These are phyloP conservation scores for Jimgerdemannia lactiflua DNA, from an alignment of 192 early-diverging fungal species.

Conservation along the genomic window DNA sequence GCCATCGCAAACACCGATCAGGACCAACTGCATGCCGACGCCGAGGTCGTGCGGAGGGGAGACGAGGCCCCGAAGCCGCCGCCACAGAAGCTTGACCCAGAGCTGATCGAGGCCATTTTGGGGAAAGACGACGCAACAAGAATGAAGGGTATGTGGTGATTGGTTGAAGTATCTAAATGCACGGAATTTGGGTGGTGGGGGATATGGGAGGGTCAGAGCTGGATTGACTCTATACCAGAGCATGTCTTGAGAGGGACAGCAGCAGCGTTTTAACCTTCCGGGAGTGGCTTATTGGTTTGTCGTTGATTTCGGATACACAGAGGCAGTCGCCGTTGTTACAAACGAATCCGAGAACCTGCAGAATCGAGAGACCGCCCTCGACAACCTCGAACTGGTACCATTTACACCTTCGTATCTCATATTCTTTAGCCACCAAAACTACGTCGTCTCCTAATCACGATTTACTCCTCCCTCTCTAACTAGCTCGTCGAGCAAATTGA, in stretches of 20 bases:
- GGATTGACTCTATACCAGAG: too few relatives aligned
- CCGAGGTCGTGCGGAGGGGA: conserved; percentile 28
- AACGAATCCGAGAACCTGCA: conserved; percentile 55
- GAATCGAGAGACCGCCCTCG: conserved; percentile 78
- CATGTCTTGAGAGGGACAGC: too few relatives aligned
- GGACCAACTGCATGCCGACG: conserved; percentile 56
- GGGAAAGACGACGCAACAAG: conserved; percentile 86
- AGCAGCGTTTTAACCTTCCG: too few relatives aligned
- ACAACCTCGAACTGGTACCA: conserved; percentile 86
- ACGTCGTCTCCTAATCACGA: background rate
- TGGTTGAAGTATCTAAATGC: background rate
- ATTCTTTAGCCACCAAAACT: background rate
- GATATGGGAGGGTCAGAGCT: too few relatives aligned
- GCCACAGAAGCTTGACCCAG: conserved; percentile 61
- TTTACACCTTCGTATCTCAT: background rate
- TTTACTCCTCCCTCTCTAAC: background rate
- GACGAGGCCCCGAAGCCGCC: conserved; percentile 33
- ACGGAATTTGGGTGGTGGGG: too few relatives aligned
- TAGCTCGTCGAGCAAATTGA: conserved; percentile 80
- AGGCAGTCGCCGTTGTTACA: conserved; percentile 73
- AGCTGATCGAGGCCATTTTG: conserved; percentile 87
- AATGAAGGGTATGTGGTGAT: conserved; percentile 61
- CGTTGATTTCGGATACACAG: conserved; percentile 21
- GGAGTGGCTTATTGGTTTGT: too few relatives aligned
- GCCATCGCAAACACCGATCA: conserved; percentile 74